Evolutionary conservation across 169 alveolate genomes (phyloP), one percentile per base, ranked within the genome.

Genomic region (Plasmodium ovale): DNA sequence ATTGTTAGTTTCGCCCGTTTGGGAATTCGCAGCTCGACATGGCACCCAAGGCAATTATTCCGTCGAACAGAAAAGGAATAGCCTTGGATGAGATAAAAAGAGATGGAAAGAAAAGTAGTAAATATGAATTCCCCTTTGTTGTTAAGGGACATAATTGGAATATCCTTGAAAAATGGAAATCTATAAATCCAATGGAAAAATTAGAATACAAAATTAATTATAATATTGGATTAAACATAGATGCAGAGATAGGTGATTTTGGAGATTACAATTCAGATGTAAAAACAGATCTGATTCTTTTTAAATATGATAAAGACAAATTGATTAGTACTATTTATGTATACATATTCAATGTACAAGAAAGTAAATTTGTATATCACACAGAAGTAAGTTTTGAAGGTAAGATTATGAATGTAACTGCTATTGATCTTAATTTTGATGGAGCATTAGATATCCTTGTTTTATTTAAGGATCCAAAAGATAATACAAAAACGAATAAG

Each of bases 371-470:
- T 56, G 58, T 70, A 1, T 59, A 70, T 14, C 67, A 70, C 35
- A 53, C 87, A 6, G 89, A 77, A 59, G 72, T 72, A 1, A 87
- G 67, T 3, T 58, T 93, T 9, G 72, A 71, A 42, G 96, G 95
- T 9, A 87, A 60, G 19, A 70, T 92, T 3, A 84, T 68, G 37
- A 94, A 94, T 25, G 54, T 77, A 27, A 72, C 84, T 2, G 96
- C 93, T 0, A 84, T 91, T 7, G 96, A 93, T 70, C 39, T 93
- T 14, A 92, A 93, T 77, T 51, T 85, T 56, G 94, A 93, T 37
- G 87, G 89, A 3, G 72, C 92, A 1, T 54, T 93, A 79, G 96
- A 93, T 49, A 54, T 92, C 2, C 42, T 93, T 53, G 93, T 91
- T 31, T 67, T 92, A 31, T 67, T 93, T 59, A 77, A 91, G 74